Evolutionary conservation across 352 stramenopile genomes (phyloP), one percentile per base, ranked within the genome.

Genomic region (Thraustochytrium striatum): DNA sequence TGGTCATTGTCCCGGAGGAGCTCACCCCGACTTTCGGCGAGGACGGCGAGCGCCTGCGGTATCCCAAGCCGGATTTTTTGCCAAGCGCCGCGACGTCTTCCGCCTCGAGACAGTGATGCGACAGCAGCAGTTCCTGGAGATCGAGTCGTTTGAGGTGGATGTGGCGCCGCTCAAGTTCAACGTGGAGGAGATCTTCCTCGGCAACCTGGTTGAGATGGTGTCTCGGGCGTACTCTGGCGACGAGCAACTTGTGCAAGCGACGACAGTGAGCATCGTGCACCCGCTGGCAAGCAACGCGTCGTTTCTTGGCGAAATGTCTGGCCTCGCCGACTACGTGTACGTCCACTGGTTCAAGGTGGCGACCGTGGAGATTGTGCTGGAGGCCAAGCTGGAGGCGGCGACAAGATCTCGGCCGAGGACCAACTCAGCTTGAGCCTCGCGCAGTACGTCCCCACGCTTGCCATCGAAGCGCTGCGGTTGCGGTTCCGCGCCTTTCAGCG

Each of bases 301-400:
- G n/a, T 75, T 75, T 43, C 65, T 75, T 32, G 8, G 43, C 19
- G 32, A 75, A 25, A 38, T 75, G 28, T 32, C 65, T 16, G 65
- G 41, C 19, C 65, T 75, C n/a, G 44, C 65, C 9, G 65, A 75
- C 65, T 75, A 61, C 68, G 52, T 75, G 65, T 75, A 75, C 52
- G 52, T 75, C 30, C 50, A 75, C 50, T 75, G 65, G 65, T 75
- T 75, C 39, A 35, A 61, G 35, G 36, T 75, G 8, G 65, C 30
- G 5, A 61, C 25, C 8, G 52, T 75, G 16, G 32, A 75, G 65
- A 9, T 75, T 3, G 5, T 75, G 19, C 36, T 75, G n/a, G 32
- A 75, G 50, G 43, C 30, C 44, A 30, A 61, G 16, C 36, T 75
- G 21, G 44, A 75, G 65, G 44, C 16, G 65, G 65, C 8, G 5